Percentiles rank a stretch among this genome's conserved stretches.
Conservation (phyloP, 495 filamentous ascomycete species). For the Ramalina intermedia region DNA sequence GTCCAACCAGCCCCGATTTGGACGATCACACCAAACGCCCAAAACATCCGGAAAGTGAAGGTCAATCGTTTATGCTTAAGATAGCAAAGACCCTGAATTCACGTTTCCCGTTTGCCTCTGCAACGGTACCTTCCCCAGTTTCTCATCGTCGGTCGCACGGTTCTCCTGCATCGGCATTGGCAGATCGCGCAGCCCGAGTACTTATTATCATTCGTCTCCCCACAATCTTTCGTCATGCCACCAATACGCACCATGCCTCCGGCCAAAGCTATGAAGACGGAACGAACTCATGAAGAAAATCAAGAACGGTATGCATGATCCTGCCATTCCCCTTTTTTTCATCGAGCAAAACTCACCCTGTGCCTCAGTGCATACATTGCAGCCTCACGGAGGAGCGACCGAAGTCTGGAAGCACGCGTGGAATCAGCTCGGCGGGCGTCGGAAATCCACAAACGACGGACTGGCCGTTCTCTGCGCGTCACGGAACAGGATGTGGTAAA, state of each 20-base stretch:
- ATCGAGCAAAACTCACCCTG: conserved; percentile 2
- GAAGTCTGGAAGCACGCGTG: conserved; percentile 76
- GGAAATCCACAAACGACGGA: conserved; percentile 77
- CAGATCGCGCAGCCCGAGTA: no score
- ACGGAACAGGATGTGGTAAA: conserved; percentile 78
- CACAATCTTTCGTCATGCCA: conserved; percentile 22
- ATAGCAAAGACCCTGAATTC: not conserved
- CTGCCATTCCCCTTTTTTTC: not conserved
- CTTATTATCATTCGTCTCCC: not conserved
- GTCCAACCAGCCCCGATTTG: no score
- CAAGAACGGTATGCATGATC: conserved; percentile 54
- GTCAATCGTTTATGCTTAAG: no score
- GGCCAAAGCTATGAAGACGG: conserved; percentile 42
- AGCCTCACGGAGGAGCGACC: conserved; percentile 79
- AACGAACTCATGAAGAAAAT: conserved; percentile 75
- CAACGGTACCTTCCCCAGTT: not conserved
- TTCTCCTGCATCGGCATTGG: not conserved
- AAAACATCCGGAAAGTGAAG: not conserved
- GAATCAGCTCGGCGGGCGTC: conserved; percentile 82
- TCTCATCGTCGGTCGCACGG: not conserved
- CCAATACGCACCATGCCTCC: conserved; percentile 27
- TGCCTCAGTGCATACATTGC: conserved; percentile 71
- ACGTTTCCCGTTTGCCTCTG: not conserved
- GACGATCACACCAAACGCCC: not conserved
- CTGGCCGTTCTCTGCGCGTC: conserved; percentile 70